Conservation (phyloP, 2,329 filamentous ascomycete genomes). For the Claviceps sp. region DNA sequence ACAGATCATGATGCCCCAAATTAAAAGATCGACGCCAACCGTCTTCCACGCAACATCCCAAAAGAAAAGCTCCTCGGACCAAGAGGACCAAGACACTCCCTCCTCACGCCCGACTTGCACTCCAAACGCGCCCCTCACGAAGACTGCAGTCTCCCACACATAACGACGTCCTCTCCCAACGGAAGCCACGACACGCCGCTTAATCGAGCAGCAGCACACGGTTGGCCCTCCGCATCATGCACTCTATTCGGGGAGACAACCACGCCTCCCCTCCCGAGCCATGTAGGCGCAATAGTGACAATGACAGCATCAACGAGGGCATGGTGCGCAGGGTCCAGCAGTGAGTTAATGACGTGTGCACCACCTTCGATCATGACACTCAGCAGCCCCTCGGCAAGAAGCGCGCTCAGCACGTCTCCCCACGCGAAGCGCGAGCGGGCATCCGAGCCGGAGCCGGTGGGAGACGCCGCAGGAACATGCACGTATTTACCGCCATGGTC, state of each 20-base stretch:
- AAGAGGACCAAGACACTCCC: too few species aligned
- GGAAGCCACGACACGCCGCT: conserved; percentile 59
- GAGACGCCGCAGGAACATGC: conserved; percentile 14
- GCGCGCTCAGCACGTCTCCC: conserved; percentile 45
- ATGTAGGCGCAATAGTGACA: conserved; percentile 79
- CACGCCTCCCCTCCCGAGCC: conserved; percentile 75
- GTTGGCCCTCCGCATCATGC: conserved; percentile 32
- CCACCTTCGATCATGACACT: conserved; percentile 94
- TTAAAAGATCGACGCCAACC: too few species aligned
- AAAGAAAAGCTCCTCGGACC: too few species aligned
- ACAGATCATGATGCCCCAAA: too few species aligned
- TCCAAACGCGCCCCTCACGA: background rate
- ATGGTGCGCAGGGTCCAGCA: conserved; percentile 51
- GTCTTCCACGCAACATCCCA: too few species aligned
- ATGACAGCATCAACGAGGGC: conserved; percentile 64
- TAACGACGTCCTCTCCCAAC: conserved; percentile 69
- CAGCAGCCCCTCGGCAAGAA: conserved; percentile 46
- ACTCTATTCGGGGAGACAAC: conserved; percentile 57
- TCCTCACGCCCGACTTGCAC: too few species aligned
- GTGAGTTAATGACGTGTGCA: conserved; percentile 64
- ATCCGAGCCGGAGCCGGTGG: conserved; percentile 20
- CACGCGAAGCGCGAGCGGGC: conserved; percentile 42
- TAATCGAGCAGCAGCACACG: conserved; percentile 50
- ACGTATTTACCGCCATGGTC: conserved; percentile 41
- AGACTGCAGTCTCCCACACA: conserved; percentile 51